Base-by-base conservation (phyloP, 2,329 filamentous ascomycete genomes). In the Ramularia endophylla region DNA sequence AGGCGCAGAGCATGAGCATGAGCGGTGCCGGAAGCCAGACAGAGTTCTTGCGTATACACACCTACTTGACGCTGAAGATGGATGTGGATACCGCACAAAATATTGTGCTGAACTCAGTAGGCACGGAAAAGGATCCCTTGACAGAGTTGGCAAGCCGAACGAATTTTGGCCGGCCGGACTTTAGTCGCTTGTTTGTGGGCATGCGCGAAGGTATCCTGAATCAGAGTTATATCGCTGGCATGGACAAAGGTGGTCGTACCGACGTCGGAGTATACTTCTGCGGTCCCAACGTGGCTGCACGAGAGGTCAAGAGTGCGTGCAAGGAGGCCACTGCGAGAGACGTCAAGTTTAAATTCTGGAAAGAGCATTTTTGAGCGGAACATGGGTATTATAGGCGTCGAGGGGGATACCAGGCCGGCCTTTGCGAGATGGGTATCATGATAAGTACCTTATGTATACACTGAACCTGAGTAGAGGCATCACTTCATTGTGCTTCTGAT, bases 251-350 rank as follows among this genome's bases (percentile, higher is more conserved):
- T 78, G 78, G 44, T 61, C 77, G 80, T 57, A 94, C 87, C 3
- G 87, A 90, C 27, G 85, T 98, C 9, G 92, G 92, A 67, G 90
- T 98, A 15, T 98, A 98, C 70, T 97, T 97, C 66, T 98, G 92
- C 64, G 92, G 92, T 45, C 89, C 89, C 17, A 92, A 85, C 49
- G 75, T 74, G 51, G 71, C 77, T 67, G 90, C 90, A 5, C 78
- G 88, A 52, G 80, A 87, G 57, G 95, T 98, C 62, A 83, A 85
- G 65, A 78, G 80, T 60, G 89, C 90, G 12, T 85, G 86, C 53
- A 85, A 83, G 59, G 65, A 72, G 39, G 83, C 83, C 12, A 85
- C 80, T 9, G 80, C 77, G 27, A 78, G 78, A 48, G 85, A 94
- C 54, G 87, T 98, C 43, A 79, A 82, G 58, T 98, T 97, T 71